A percentile compares a stretch with the other conserved stretches of the same genome.
Conservation (phyloP, 2,329 filamentous ascomycete species). For the Alternaria hordeiaustralica region DNA sequence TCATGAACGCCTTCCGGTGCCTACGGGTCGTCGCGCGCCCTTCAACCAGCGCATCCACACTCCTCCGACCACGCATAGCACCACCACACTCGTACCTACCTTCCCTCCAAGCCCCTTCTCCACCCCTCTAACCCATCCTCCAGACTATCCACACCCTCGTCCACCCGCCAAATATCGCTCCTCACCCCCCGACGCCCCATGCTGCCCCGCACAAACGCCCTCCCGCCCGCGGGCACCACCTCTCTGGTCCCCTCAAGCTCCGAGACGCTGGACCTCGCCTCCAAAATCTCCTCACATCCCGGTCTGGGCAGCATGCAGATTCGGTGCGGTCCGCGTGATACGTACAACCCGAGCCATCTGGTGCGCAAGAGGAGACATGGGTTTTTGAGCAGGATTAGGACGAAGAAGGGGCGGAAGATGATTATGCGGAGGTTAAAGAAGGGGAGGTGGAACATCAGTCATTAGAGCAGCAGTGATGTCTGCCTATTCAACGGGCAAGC, state of each 20-base stretch:
- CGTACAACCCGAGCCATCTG: conserved; percentile 65
- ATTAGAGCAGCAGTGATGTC: conserved; percentile 17
- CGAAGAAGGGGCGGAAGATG: conserved; percentile 60
- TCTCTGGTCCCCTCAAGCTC: conserved; percentile 13
- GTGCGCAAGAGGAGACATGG: conserved; percentile 69
- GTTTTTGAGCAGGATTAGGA: conserved; percentile 61
- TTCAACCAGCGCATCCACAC: conserved; percentile 17
- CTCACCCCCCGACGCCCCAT: conserved; percentile 36
- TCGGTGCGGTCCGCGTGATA: conserved; percentile 59
- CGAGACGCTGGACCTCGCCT: conserved; percentile 43
- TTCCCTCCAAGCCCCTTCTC: neutral
- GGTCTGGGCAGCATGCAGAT: conserved; percentile 50
- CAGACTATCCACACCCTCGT: conserved; percentile 14
- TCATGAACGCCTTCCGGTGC: conserved; percentile 45
- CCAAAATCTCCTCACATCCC: conserved; percentile 47
- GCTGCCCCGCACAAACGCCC: conserved; percentile 24
- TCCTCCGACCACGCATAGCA: conserved; percentile 26
- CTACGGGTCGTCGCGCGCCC: conserved; percentile 34
- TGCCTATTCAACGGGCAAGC: too few species aligned
- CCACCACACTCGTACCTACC: conserved; percentile 29
- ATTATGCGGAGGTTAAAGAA: conserved; percentile 62
- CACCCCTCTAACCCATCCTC: neutral
- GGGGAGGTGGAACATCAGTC: conserved; percentile 54
- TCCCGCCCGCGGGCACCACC: conserved; percentile 24
- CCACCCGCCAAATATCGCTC: conserved; percentile 35